phyloP scores from a whole-genome alignment of 2,329 filamentous ascomycete genomes.

The Aquanectria penicillioides region DNA sequence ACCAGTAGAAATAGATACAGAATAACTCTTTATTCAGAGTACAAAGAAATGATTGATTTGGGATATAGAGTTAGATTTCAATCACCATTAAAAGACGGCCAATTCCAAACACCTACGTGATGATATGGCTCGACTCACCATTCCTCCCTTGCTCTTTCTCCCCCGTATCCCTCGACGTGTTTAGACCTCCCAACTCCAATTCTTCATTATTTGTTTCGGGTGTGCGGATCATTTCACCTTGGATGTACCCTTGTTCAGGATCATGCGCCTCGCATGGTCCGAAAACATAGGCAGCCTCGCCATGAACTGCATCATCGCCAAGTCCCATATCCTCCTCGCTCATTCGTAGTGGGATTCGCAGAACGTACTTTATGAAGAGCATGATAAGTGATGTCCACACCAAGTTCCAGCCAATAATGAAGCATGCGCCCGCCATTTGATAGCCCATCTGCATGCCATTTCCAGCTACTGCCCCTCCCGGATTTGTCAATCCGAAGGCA shows the following conservation, averaged over 20 bases:
- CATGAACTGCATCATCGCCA: conserved; percentile 21
- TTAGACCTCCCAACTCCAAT: background rate
- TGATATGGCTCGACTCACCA: conserved; percentile 5
- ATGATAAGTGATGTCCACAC: conserved; percentile 24
- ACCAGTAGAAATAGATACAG: too few species aligned
- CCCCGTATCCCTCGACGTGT: background rate
- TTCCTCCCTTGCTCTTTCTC: conserved; percentile 4
- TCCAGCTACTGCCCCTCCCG: conserved; percentile 22
- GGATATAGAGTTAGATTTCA: too few species aligned
- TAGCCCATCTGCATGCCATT: conserved; percentile 27
- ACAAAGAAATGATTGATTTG: too few species aligned
- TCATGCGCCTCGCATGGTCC: conserved; percentile 22
- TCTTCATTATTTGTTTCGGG: background rate
- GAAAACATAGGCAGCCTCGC: conserved; percentile 23
- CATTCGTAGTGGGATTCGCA: conserved; percentile 23
- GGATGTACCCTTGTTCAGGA: conserved; percentile 16
- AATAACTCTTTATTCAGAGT: too few species aligned
- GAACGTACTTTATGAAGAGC: conserved; percentile 23
- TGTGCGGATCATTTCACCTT: conserved; percentile 4
- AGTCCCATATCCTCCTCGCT: conserved; percentile 15
- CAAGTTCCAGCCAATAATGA: conserved; percentile 24
- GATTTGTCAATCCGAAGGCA: conserved; percentile 24
- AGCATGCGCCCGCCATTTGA: conserved; percentile 26
- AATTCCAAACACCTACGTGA: too few species aligned
- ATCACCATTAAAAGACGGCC: too few species aligned